Conservation (phyloP, 148 eudicot species). For the Rheum nobile region DNA sequence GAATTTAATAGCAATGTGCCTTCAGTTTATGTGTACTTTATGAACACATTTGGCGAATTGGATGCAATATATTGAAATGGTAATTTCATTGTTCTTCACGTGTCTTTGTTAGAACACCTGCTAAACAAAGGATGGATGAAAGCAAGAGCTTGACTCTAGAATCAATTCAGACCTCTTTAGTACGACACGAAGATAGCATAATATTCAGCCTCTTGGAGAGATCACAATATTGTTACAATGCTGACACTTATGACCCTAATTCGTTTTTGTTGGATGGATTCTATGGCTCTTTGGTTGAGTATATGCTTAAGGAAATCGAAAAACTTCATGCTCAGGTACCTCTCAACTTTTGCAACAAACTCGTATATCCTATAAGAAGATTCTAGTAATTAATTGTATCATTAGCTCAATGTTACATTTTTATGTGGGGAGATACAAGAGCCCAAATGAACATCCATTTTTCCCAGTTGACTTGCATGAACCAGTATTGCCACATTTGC, state of each 20-base stretch:
- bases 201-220: constrained; percentile 86
- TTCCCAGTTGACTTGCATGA: constrained; percentile 67
- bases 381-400: neutral
- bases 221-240: constrained; percentile 79
- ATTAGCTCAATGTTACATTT: neutral
- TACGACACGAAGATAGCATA: constrained; percentile 94
- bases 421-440: constrained; percentile 78
- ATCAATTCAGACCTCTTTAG: constrained; percentile 64
- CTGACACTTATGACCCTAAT: constrained; percentile 64
- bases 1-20: neutral
- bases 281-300: constrained; percentile 67
- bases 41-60: neutral
- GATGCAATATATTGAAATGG: neutral
- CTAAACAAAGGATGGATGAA: constrained; percentile 57
- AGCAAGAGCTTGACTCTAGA: constrained; percentile 69
- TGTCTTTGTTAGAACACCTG: constrained; percentile 21
- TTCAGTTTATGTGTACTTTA: neutral
- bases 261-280: constrained; percentile 63
- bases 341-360: neutral
- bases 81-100: neutral
- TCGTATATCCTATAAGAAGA: neutral
- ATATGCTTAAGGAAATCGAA: constrained; percentile 78
- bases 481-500: constrained; percentile 64
- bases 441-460: constrained; percentile 97
- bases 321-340: constrained; percentile 79